These are phyloP conservation scores for Solanum boliviense DNA, from an alignment of 257 asterid genomes.

Conservation along the genomic window DNA sequence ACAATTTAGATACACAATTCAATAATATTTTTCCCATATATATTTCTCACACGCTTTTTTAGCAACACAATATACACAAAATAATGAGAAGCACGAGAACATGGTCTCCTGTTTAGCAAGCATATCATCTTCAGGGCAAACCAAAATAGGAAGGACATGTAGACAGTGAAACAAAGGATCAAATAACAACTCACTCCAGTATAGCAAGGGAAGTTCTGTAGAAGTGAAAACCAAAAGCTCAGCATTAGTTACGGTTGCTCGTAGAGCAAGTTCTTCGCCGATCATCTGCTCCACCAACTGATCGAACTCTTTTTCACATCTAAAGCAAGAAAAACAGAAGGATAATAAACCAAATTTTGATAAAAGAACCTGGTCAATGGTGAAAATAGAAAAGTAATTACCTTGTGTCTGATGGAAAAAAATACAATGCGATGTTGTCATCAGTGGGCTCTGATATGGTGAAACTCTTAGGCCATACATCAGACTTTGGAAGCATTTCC, in stretches of 20 bases:
- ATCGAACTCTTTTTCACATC: conserved; percentile 38
- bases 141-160: not conserved
- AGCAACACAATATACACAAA: not conserved
- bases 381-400: not conserved
- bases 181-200: conserved; percentile 56
- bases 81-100: not conserved
- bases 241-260: conserved; percentile 38
- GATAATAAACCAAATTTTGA: not conserved
- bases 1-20: not conserved
- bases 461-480: conserved; percentile 72
- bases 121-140: not conserved
- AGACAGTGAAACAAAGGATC: not conserved
- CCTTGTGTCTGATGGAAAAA: conserved; percentile 55
- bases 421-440: conserved; percentile 62
- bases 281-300: conserved; percentile 48
- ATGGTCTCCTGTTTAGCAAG: not conserved
- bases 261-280: conserved; percentile 41
- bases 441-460: conserved; percentile 28
- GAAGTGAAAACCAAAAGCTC: conserved; percentile 84
- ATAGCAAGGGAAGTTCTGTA: conserved; percentile 38
- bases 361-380: not conserved
- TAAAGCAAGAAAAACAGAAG: conserved; percentile 4
- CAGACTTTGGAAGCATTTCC: conserved; percentile 51
- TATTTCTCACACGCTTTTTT: not conserved
- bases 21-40: not conserved